Conservation (phyloP, 1,284 basidiomycete genomes). For the Ceratobasidium sp. region DNA sequence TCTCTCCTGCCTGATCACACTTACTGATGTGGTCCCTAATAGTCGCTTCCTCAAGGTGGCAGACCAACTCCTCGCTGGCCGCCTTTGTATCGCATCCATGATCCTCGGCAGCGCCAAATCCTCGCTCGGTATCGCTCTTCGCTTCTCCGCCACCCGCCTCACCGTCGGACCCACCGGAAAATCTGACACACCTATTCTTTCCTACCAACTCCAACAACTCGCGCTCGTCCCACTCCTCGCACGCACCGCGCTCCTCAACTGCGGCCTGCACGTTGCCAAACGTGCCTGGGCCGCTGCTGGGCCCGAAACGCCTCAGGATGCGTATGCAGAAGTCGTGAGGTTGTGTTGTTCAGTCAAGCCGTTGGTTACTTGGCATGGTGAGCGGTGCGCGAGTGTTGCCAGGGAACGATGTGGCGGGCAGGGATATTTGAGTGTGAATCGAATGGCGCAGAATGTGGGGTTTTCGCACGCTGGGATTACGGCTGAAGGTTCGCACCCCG, state of each 20-base stretch:
- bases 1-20: not conserved
- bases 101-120: slow-evolving; percentile 45
- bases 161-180: slow-evolving; percentile 36
- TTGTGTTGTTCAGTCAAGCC: slow-evolving; percentile 45
- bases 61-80: slow-evolving; percentile 44
- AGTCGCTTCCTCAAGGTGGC: slow-evolving; percentile 46
- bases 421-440: slow-evolving; percentile 42
- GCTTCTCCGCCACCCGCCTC: slow-evolving; percentile 40
- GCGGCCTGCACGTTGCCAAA: slow-evolving; percentile 44
- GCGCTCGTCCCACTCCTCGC: slow-evolving; percentile 45
- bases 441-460: slow-evolving; percentile 44
- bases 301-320: slow-evolving; percentile 27
- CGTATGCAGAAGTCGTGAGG: slow-evolving; percentile 42
- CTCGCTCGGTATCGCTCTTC: slow-evolving; percentile 42
- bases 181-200: slow-evolving; percentile 43
- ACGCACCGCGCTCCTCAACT: slow-evolving; percentile 43
- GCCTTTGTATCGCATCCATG: slow-evolving; percentile 45
- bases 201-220: slow-evolving; percentile 45
- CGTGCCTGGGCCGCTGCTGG: slow-evolving; percentile 38
- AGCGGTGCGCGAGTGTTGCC: slow-evolving; percentile 43
- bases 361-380: slow-evolving; percentile 45
- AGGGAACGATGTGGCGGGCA: slow-evolving; percentile 45
- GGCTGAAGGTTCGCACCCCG: slow-evolving; percentile 27
- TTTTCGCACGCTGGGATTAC: slow-evolving; percentile 45
- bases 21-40: not conserved